These are phyloP conservation scores for Citrus hindsii DNA, from an alignment of 345 rosid genomes.

Conservation along the genomic window DNA sequence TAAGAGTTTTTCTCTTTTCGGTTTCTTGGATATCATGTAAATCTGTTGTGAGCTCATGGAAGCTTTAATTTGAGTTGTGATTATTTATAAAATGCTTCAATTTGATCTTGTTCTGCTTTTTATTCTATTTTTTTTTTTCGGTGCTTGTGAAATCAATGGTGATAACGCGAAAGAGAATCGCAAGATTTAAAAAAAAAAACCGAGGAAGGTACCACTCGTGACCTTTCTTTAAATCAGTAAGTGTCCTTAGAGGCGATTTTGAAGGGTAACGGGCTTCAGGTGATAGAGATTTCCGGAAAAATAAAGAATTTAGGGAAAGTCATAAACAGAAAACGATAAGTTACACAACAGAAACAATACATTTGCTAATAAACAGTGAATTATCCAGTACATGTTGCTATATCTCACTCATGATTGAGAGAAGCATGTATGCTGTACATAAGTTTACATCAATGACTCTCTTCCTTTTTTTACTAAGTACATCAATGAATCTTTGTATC, in stretches of 20 bases:
- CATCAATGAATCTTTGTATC: neutral
- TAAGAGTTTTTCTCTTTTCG: neutral
- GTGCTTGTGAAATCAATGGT: neutral
- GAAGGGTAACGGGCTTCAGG: neutral
- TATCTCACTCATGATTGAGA: neutral
- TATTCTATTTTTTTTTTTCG: too few relatives aligned
- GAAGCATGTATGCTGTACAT: neutral
- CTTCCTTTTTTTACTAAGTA: neutral
- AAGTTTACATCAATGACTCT: neutral
- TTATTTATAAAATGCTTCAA: neutral
- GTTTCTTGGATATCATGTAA: constrained; percentile 11
- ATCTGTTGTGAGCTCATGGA: constrained; percentile 21
- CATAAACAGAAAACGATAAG: too few relatives aligned
- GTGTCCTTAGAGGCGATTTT: neutral
- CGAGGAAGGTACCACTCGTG: too few relatives aligned
- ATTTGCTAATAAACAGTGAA: neutral
- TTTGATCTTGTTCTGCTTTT: neutral
- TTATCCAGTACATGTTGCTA: neutral
- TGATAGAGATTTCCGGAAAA: neutral
- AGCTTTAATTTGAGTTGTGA: constrained; percentile 11
- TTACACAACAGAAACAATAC: neutral
- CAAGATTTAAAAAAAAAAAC: too few relatives aligned
- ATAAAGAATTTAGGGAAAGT: neutral
- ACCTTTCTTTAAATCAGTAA: neutral
- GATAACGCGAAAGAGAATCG: neutral